These are phyloP conservation scores for Pugionium dolabratum DNA, from an alignment of 345 rosid genomes.

Conservation along the genomic window DNA sequence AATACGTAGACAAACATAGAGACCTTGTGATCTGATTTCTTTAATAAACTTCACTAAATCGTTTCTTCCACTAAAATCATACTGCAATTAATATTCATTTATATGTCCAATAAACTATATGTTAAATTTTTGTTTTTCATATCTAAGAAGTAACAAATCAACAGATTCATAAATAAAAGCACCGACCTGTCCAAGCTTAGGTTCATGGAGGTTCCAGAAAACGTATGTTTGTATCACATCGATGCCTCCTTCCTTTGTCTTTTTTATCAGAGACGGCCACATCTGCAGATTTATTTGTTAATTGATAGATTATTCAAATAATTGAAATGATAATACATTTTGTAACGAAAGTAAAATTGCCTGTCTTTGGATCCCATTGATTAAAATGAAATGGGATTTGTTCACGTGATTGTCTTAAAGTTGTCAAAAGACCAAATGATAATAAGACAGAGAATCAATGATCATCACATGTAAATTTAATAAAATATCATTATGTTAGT, in stretches of 20 bases:
- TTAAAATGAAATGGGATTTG: conserved; percentile 22
- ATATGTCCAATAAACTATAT: background rate
- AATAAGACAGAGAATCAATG: conserved; percentile 17
- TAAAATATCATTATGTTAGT: conserved; percentile 1
- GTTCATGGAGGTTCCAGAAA: conserved; percentile 95
- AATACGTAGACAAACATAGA: conserved; percentile 75
- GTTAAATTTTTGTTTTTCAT: background rate
- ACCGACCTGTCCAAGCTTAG: conserved; percentile 72
- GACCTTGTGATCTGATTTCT: conserved; percentile 75
- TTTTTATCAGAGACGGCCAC: conserved; percentile 85
- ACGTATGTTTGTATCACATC: conserved; percentile 91
- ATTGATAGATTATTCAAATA: background rate
- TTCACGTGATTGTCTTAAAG: conserved; percentile 36
- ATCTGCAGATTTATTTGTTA: conserved; percentile 47
- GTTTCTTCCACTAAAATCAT: conserved; percentile 76
- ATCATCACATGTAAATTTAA: conserved; percentile 25
- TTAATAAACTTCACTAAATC: conserved; percentile 76
- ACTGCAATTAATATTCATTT: conserved; percentile 46
- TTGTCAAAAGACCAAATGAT: conserved; percentile 33
- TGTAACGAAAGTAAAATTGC: background rate
- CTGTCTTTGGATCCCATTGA: conserved; percentile 36
- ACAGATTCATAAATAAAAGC: background rate
- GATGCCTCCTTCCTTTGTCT: conserved; percentile 86
- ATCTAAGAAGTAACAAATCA: background rate
- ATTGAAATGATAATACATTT: conserved; percentile 4